Percentiles rank a stretch among this genome's conserved stretches.
These are phyloP conservation scores for Diutina rugosa DNA, from an alignment of 1,139 yeast genomes.

Conservation along the genomic window DNA sequence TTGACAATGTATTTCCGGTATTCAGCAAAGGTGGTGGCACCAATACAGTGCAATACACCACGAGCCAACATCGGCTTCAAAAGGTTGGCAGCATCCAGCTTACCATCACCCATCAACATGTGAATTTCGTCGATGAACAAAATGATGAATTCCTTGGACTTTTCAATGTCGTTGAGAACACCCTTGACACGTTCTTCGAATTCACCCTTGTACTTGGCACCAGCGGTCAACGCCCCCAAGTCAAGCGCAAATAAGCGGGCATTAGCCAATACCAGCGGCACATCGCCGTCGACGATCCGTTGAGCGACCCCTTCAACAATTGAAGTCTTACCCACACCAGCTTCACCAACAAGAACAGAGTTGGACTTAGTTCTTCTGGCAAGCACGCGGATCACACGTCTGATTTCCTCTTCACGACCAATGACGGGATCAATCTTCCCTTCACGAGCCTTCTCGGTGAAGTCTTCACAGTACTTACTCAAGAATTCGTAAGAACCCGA, in stretches of 20 bases:
- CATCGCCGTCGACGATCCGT: slow-evolving; percentile 90
- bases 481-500: slow-evolving; percentile 75
- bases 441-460: slow-evolving; percentile 85
- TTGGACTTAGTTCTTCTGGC: slow-evolving; percentile 95
- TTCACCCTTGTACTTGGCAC: slow-evolving; percentile 97
- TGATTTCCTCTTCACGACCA: slow-evolving; percentile 96
- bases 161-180: slow-evolving; percentile 85
- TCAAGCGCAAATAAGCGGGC: slow-evolving; percentile 80
- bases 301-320: slow-evolving; percentile 98
- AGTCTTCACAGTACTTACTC: slow-evolving; percentile 79
- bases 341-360: slow-evolving; percentile 94
- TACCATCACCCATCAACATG: slow-evolving; percentile 98
- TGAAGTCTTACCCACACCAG: slow-evolving; percentile 98
- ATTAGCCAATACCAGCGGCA: slow-evolving; percentile 73
- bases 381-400: slow-evolving; percentile 85
- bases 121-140: slow-evolving; percentile 94
- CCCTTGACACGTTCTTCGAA: slow-evolving; percentile 97
- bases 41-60: slow-evolving; percentile 92
- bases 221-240: slow-evolving; percentile 92
- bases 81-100: slow-evolving; percentile 86
- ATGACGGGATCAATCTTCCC: slow-evolving; percentile 97
- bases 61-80: slow-evolving; percentile 96
- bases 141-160: slow-evolving; percentile 73
- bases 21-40: slow-evolving; percentile 94
- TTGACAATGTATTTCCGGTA: slow-evolving; percentile 86